Evolutionary conservation across 306 rosid species (phyloP).

Genomic region (Vicia faba): DNA sequence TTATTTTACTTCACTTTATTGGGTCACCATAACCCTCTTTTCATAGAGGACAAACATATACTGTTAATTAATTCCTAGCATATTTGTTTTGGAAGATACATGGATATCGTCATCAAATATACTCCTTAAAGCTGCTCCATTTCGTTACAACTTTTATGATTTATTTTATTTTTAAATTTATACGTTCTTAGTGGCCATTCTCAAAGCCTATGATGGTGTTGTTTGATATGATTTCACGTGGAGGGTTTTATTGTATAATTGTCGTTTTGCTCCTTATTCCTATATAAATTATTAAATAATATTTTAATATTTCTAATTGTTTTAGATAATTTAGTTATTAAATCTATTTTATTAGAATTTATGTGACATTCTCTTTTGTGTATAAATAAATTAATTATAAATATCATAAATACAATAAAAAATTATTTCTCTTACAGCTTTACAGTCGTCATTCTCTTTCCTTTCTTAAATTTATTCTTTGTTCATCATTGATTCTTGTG

Average conservation of each 20-base stretch:
- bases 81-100: slow-evolving; percentile 33
- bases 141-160: neutral
- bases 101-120: slow-evolving; percentile 18
- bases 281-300: no score
- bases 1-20: neutral
- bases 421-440: no score
- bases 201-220: slow-evolving; percentile 8
- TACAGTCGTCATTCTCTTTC: no score
- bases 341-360: no score
- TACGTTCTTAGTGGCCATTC: slow-evolving; percentile 3
- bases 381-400: no score
- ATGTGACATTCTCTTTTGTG: no score
- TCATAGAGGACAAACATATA: neutral
- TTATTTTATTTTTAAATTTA: neutral
- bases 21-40: neutral
- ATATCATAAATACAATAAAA: no score
- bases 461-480: no score
- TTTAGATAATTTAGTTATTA: no score
- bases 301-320: no score
- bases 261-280: slow-evolving; percentile 12
- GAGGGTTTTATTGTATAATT: slow-evolving; percentile 33
- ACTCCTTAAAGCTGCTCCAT: slow-evolving; percentile 17
- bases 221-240: slow-evolving; percentile 28
- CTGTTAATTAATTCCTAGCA: neutral
- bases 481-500: no score